phyloP scores from a whole-genome alignment of 2,329 filamentous ascomycete species.

The Penicillium psychrosexuale region DNA sequence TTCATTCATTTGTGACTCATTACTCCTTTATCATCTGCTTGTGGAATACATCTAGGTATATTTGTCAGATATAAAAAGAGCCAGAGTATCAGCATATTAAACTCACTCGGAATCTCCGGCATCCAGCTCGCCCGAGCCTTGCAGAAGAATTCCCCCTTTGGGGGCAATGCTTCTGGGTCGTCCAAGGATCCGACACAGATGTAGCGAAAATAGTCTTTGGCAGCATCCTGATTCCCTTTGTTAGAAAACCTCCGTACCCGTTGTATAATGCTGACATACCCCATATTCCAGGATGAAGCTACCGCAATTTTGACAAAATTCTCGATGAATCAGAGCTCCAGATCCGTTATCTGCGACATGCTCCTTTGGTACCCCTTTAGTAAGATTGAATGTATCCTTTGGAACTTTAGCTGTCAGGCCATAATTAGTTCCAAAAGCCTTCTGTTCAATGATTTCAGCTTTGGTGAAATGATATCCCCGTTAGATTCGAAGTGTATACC shows the following conservation, averaged over 20 bases:
- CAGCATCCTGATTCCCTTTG: constrained; percentile 23
- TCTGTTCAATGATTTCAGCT: constrained; percentile 28
- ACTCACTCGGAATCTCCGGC: constrained; percentile 48
- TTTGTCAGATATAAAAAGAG: constrained; percentile 7
- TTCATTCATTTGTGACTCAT: neutral
- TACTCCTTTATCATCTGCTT: constrained; percentile 48
- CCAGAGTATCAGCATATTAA: neutral
- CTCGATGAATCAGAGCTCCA: constrained; percentile 47
- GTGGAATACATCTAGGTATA: constrained; percentile 43
- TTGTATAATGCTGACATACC: constrained; percentile 28
- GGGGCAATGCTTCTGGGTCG: constrained; percentile 48
- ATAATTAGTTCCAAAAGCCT: constrained; percentile 52
- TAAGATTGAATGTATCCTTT: constrained; percentile 44
- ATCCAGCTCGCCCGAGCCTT: constrained; percentile 50
- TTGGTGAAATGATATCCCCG: neutral
- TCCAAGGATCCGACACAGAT: constrained; percentile 52
- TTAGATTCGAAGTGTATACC: constrained; percentile 22
- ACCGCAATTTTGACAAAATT: constrained; percentile 54
- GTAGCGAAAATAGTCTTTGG: constrained; percentile 39
- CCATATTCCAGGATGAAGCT: constrained; percentile 54
- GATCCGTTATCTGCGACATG: constrained; percentile 52
- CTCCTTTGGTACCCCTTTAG: constrained; percentile 40
- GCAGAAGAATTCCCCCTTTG: constrained; percentile 57
- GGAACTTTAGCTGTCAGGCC: constrained; percentile 54
- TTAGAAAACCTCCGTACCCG: neutral